Percentiles rank a stretch among this genome's conserved stretches.
Evolutionary conservation across 2,329 filamentous ascomycete genomes (phyloP).

Genomic region (Fusarium illudens): DNA sequence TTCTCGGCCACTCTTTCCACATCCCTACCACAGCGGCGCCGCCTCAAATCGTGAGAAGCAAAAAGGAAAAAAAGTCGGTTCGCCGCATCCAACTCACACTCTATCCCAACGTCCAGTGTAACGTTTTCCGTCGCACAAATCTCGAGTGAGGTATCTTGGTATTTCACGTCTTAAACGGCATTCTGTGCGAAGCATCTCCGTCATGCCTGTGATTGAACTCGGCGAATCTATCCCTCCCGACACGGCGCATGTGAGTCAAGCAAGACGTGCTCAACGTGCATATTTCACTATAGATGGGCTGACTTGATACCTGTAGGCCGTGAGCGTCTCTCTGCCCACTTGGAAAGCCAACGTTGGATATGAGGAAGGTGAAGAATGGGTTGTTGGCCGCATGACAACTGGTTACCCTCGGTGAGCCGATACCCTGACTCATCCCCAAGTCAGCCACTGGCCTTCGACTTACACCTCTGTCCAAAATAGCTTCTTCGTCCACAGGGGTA

Average conservation of each 20-base stretch:
- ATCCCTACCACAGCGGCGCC: slow-evolving; percentile 27
- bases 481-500: slow-evolving; percentile 91
- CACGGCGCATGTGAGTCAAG: slow-evolving; percentile 74
- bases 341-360: slow-evolving; percentile 93
- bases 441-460: neutral
- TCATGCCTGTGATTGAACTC: slow-evolving; percentile 61
- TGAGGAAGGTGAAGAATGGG: slow-evolving; percentile 89
- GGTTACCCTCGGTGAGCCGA: slow-evolving; percentile 81
- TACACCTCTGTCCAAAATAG: slow-evolving; percentile 56
- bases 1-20: slow-evolving; percentile 29
- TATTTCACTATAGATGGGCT: neutral
- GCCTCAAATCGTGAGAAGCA: slow-evolving; percentile 8
- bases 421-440: neutral
- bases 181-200: neutral
- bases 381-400: slow-evolving; percentile 83
- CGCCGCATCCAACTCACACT: neutral
- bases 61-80: slow-evolving; percentile 25
- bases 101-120: neutral
- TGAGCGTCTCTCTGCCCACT: slow-evolving; percentile 94
- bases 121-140: neutral
- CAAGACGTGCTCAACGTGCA: neutral
- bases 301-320: slow-evolving; percentile 67
- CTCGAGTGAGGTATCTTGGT: neutral
- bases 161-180: neutral
- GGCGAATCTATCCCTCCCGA: slow-evolving; percentile 80